Conservation (phyloP, 345 rosid genomes). For the Brassica rapa region DNA sequence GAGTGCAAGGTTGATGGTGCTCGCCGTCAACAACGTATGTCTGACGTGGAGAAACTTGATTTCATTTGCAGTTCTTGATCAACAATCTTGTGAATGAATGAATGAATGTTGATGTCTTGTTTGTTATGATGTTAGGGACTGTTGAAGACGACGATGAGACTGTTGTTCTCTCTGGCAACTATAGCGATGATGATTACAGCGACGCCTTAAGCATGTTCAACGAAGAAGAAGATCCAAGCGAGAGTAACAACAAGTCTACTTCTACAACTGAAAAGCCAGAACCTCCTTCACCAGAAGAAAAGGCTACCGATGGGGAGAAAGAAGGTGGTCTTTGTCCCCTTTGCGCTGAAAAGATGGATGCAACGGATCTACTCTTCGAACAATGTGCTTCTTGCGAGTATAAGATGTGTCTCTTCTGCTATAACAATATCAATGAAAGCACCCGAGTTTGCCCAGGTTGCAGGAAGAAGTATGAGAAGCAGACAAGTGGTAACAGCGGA, state of each 20-base stretch:
- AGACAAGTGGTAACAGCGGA: slow-evolving; percentile 8
- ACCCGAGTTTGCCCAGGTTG: slow-evolving; percentile 48
- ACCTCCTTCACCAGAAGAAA: background rate
- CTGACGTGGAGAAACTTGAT: background rate
- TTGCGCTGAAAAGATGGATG: slow-evolving; percentile 48
- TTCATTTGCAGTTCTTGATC: background rate
- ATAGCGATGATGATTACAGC: slow-evolving; percentile 33
- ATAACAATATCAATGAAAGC: slow-evolving; percentile 40
- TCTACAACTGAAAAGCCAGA: background rate
- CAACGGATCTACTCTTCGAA: slow-evolving; percentile 45
- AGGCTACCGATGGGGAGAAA: slow-evolving; percentile 10
- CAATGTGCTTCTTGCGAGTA: slow-evolving; percentile 48
- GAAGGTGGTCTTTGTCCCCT: slow-evolving; percentile 38
- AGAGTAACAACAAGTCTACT: no score
- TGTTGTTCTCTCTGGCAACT: slow-evolving; percentile 31
- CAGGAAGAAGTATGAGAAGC: slow-evolving; percentile 33
- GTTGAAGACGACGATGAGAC: slow-evolving; percentile 24
- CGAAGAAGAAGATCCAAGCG: slow-evolving; percentile 17
- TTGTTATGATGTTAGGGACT: background rate
- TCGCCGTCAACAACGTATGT: slow-evolving; percentile 40
- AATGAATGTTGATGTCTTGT: no score
- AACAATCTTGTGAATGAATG: background rate
- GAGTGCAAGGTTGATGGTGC: slow-evolving; percentile 44
- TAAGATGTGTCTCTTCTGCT: slow-evolving; percentile 50
- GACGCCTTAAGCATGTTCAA: slow-evolving; percentile 40